Evolutionary conservation across 2,329 filamentous ascomycete species (phyloP), one percentile per base, ranked within the genome.

Genomic region (Alternaria sp.): DNA sequence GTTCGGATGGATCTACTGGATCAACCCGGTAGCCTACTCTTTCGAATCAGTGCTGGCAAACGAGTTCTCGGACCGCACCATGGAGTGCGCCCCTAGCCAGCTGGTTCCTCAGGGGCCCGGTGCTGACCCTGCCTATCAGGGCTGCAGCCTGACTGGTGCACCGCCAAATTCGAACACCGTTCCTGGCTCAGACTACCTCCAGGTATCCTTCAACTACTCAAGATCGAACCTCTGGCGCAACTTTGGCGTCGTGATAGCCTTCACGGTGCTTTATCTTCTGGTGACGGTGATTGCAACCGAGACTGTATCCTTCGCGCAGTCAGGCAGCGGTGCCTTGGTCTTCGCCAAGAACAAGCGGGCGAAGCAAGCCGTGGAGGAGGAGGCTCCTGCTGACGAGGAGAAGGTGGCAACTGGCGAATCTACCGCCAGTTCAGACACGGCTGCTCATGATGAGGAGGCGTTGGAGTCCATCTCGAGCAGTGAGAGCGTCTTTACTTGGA

Each of bases 221-320:
- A 79, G 86, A 17, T 78, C 77, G 26, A 81, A 90, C 67, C 75
- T 89, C 0, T 90, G 88, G 81, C 86, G 91, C 3, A 93, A 94
- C 72, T 92, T 91, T 69, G 91, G 89, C 31, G 88, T 93, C 3
- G 78, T 95, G 1, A 87, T 93, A 65, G 91, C 89, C 0, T 95
- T 92, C 65, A 85, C 87, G 1, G 81, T 91, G 1, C 83, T 92
- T 5, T 96, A 94, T 70, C 85, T 96, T 11, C 65, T 88, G 10
- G 77, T 94, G 29, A 94, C 91, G 0, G 84, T 90, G 5, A 65
- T 90, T 23, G 90, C 88, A 1, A 88, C 89, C 14, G 91, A 96
- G 68, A 66, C 85, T 1, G 83, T 93, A 66, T 84, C 83, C 14
- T 90, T 91, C 69, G 81, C 83, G 21, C 78, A 80, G 1, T 79